Conservation (phyloP, 2,329 filamentous ascomycete genomes). For the Trichoderma citrinoviride region DNA sequence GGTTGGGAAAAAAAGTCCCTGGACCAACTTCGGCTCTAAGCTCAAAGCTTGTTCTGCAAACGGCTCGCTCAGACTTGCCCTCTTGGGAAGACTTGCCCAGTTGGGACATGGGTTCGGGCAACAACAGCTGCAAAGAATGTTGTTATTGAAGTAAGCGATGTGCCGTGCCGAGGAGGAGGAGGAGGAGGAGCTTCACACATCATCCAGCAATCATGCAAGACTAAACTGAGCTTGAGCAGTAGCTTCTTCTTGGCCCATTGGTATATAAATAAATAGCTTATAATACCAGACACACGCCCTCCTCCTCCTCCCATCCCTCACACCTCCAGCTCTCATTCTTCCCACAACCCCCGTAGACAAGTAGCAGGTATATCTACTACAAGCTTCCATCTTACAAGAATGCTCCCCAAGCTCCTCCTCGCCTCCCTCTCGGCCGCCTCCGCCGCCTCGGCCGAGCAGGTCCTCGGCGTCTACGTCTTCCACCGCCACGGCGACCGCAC, state of each 20-base stretch:
- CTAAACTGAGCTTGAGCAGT: too few species aligned
- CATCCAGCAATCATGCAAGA: neutral
- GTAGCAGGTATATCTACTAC: too few species aligned
- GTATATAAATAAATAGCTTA: too few species aligned
- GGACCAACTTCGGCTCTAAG: neutral
- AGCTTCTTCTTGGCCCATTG: too few species aligned
- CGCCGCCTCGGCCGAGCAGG: constrained; percentile 55
- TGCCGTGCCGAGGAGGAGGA: too few species aligned
- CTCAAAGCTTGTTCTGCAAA: constrained; percentile 18
- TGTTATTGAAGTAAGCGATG: neutral
- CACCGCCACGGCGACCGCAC: constrained; percentile 88
- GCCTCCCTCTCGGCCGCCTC: constrained; percentile 32
- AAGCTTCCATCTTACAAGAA: constrained; percentile 29
- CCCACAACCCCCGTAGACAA: too few species aligned
- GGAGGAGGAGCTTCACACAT: too few species aligned
- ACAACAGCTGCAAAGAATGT: neutral
- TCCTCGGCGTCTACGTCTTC: constrained; percentile 83
- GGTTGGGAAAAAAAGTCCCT: neutral
- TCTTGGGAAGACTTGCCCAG: neutral
- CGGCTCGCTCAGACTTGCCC: constrained; percentile 11
- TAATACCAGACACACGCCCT: too few species aligned
- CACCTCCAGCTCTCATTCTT: too few species aligned
- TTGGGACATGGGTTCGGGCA: neutral
- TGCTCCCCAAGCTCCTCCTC: constrained; percentile 43
- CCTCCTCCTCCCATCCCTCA: too few species aligned